phyloP scores from a whole-genome alignment of 805 yeast species.

The Hanseniaspora lachancei region DNA sequence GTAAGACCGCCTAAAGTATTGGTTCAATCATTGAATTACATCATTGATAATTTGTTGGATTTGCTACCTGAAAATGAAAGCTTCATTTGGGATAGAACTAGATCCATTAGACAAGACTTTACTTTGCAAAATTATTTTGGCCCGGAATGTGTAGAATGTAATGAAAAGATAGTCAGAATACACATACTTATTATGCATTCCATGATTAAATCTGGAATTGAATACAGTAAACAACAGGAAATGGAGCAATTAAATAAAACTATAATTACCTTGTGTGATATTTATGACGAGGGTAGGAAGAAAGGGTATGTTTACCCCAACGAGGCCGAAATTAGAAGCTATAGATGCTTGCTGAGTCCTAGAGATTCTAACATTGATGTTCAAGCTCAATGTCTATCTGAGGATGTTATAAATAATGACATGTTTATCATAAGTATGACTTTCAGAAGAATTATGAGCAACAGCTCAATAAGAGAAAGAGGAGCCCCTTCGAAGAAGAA shows the following conservation, averaged over 20 bases:
- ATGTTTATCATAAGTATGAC: slow-evolving; percentile 58
- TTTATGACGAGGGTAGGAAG: slow-evolving; percentile 66
- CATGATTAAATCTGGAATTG: slow-evolving; percentile 62
- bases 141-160: slow-evolving; percentile 84
- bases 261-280: slow-evolving; percentile 73
- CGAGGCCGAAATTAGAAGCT: slow-evolving; percentile 89
- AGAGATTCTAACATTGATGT: slow-evolving; percentile 78
- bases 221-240: slow-evolving; percentile 89
- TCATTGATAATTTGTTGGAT: slow-evolving; percentile 49
- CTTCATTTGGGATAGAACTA: slow-evolving; percentile 91
- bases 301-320: slow-evolving; percentile 59
- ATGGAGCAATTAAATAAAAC: slow-evolving; percentile 88
- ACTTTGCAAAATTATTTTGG: slow-evolving; percentile 91
- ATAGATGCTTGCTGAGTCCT: slow-evolving; percentile 63
- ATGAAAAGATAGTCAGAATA: slow-evolving; percentile 78
- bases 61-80: slow-evolving; percentile 75
- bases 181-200: slow-evolving; percentile 71
- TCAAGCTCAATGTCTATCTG: slow-evolving; percentile 57
- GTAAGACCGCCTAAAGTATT: slow-evolving; percentile 84
- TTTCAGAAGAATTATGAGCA: slow-evolving; percentile 52
- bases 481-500: slow-evolving; percentile 37
- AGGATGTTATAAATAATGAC: slow-evolving; percentile 37
- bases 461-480: slow-evolving; percentile 45
- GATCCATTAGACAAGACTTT: slow-evolving; percentile 93
- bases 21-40: slow-evolving; percentile 51